Conservation (phyloP, 208 protist genomes). For the Crithidia mellificae region DNA sequence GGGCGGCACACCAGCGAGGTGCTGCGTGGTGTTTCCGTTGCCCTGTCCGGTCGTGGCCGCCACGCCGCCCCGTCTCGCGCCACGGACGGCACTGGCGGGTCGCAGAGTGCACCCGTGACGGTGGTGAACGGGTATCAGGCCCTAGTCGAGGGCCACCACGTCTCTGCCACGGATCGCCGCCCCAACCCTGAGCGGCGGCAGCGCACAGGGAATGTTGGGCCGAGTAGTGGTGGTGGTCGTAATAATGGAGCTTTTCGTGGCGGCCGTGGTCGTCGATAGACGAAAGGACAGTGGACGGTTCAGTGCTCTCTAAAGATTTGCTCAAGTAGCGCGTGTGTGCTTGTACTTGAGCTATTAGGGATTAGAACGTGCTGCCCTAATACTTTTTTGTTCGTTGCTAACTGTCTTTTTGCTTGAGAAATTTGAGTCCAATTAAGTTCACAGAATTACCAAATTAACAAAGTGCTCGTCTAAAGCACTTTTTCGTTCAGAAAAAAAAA, state of each 20-base stretch:
- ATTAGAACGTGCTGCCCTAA: too few species aligned
- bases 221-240: conserved; percentile 3
- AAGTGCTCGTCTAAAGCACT: too few species aligned
- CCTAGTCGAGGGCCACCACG: conserved; percentile 39
- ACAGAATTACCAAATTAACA: too few species aligned
- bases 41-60: conserved; percentile 13
- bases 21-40: conserved; percentile 43
- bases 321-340: too few species aligned
- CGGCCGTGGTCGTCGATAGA: not conserved
- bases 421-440: too few species aligned
- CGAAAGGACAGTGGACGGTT: too few species aligned
- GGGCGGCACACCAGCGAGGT: conserved; percentile 57
- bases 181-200: conserved; percentile 37
- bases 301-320: too few species aligned
- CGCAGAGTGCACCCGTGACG: not conserved
- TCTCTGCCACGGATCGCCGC: conserved; percentile 32
- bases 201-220: not conserved
- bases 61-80: not conserved
- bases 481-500: too few species aligned
- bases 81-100: not conserved
- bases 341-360: too few species aligned
- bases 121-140: conserved; percentile 61
- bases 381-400: too few species aligned
- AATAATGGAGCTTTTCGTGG: not conserved
- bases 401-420: too few species aligned